Base-by-base conservation (phyloP, 2,329 filamentous ascomycete species). In the Dichotomopilus funicola region DNA sequence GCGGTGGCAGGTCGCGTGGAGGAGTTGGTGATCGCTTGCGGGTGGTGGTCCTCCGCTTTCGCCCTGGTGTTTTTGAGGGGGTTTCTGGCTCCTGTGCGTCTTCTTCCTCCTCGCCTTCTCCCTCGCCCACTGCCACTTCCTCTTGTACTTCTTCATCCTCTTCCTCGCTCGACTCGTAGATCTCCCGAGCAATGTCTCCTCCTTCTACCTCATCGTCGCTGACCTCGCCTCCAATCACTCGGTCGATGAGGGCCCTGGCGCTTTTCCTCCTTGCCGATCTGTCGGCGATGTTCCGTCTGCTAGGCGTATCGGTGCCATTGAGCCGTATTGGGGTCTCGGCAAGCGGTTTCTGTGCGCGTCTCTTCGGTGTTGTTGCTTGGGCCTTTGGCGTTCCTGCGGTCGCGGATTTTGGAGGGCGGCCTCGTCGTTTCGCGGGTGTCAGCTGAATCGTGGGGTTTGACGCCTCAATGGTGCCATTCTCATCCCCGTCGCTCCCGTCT, bases 211-310 rank as follows among this genome's bases (percentile, higher is more conserved):
- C 88, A 34, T 90, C 87, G 47, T 91, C 86, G 64, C 83, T 86
- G 33, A 78, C 77, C 7, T 76, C 79, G 13, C 80, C 83, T 19
- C 79, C 78, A 9, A 87, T 76, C 6, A 85, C 83, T 44, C 85
- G 84, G 66, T 91, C 84, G 40, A 95, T 85, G 51, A 96, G 73
- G 3, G 83, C 82, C 51, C 85, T 79, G 27, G 87, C 88, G 68
- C 89, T 95, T 76, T 96, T 96, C 66, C 85, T 85, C 64, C 88
- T 83, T 1, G 91, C 92, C 5, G 91, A 96, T 49, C 88, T 84
- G 71, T 96, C 90, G 19, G 87, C 87, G 61, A 89, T 87, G 59
- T 79, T 82, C 43, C 80, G 77, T 62, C 83, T 79, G 40, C 81
- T 80, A 0, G 88, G 86, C 1, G 86, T 89, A 38, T 66, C 63